Evolutionary conservation across 768 basidiomycete species (phyloP), one percentile per base, ranked within the genome.

Genomic region (Trichaptum fuscoviolaceum): DNA sequence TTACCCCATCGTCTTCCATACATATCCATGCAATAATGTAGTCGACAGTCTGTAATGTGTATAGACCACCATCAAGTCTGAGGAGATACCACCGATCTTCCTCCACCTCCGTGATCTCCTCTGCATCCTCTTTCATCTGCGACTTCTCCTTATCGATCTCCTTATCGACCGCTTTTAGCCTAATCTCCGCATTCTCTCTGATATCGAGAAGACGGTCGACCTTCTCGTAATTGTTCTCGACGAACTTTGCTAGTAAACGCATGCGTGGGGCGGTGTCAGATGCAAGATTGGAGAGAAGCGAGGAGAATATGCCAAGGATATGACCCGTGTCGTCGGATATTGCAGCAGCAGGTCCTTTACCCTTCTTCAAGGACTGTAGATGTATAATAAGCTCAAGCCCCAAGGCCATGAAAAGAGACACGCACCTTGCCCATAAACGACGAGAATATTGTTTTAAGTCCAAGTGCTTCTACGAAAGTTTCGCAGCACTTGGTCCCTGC

Each of bases 1-100:
- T 65, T 79, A 97, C 97, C 42, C 96, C 97, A 71, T 99, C 96
- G 71, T 99, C 96, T 77, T 99, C 97, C 95, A 98, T 96, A 65
- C 87, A 84, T 27, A 98, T 77, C 97, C 97, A 99, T 6, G 92
- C 95, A 52, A 98, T 77, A 67, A 98, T 91, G 71, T 96, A 98
- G 75, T 99, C 96, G 57, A 94, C 85, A 20, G 89, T 94, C 72
- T 99, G 96, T 8, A 99, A 77, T 1, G 90, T 91, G 73, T 92
- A 95, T 58, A 97, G 77, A 0, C 97, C 97, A 1, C 88, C 87
- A 66, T 97, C 95, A 36, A 99, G 77, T 65, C 91, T 85, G 35
- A 89, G 87, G n/a, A 97, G 79, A 79, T 99, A 98, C 82, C 88
- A 91, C 20, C 83, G 69, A 34, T 93, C 89, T 70, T 91, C 88